Base-by-base conservation (phyloP, 257 asterid species). In the Nicotiana noctiflora region DNA sequence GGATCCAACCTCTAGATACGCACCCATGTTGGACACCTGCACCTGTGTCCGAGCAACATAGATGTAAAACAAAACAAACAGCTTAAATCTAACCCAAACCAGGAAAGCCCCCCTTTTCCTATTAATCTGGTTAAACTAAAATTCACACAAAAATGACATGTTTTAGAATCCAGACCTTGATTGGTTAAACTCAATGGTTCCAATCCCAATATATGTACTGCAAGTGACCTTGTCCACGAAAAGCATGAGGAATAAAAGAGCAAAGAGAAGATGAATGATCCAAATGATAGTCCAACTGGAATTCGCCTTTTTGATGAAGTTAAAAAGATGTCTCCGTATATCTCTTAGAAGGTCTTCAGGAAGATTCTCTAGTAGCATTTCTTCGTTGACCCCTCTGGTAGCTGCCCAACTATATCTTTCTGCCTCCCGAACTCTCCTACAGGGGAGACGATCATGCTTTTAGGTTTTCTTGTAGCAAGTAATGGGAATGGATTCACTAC, bases 321-420 rank as follows among this genome's bases (percentile, higher is more conserved):
- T 90, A 83, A 93, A 92, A 70, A 95, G 98, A 90, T 95, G 98
- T 18, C 96, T 90, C 79, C 99, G 82, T 76, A 95, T 93, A 53
- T 87, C 97, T 83, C 95, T 87, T 85, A 92, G 98, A 77, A 95
- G 94, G 83, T 95, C 98, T 88, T 93, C 99, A 13, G 98, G 99
- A 25, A 95, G 92, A 82, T 93, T 89, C 87, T 93, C 98, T 92
- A 95, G 84, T 15, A 95, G 85, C 89, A 75, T 84, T 83, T 89
- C 97, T 84, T 95, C 99, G 53, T 93, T 91, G 65, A 95, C 98
- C 29, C 99, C 99, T 81, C 95, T 83, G 10, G 97, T 92, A 60
- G 99, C 98, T 46, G 99, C 97, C 99, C 99, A 95, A 67, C 79
- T 87, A 77, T 89, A 95, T 21, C 96, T 90, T 80, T 95, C 99